Conservation (phyloP, 306 rosid genomes). For the Glycyrrhiza uralensis region DNA sequence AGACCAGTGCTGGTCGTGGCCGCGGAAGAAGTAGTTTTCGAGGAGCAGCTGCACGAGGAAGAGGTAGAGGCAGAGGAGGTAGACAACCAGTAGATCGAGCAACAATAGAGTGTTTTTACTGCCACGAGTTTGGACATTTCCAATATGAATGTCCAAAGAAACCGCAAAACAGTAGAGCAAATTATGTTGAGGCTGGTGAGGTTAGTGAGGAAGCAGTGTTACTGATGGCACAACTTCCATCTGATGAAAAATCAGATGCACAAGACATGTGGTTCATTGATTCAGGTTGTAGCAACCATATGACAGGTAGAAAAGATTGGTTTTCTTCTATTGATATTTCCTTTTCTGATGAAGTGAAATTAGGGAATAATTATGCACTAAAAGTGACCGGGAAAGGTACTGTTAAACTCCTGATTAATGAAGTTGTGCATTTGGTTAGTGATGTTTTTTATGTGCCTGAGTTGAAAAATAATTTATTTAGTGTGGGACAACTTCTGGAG, state of each 20-base stretch:
- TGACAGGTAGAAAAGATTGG: neutral
- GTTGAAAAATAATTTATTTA: neutral
- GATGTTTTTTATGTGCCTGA: conserved; percentile 1
- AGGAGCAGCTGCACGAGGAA: neutral
- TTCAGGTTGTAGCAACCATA: neutral
- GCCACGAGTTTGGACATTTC: neutral
- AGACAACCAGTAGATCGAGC: neutral
- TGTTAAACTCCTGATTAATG: too few relatives aligned
- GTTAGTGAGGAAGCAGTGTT: neutral
- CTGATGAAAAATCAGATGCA: neutral
- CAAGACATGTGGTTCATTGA: neutral
- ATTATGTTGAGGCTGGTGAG: too few relatives aligned
- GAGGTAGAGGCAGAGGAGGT: neutral
- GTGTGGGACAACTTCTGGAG: neutral
- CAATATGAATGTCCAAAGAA: neutral
- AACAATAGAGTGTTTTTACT: neutral
- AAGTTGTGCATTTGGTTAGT: neutral
- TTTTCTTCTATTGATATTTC: neutral
- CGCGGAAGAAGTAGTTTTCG: too few relatives aligned
- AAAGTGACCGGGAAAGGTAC: neutral
- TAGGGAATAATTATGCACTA: neutral
- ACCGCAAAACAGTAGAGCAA: neutral
- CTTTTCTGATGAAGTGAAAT: too few relatives aligned
- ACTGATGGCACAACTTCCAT: neutral
- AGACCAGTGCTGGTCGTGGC: too few relatives aligned